Evolutionary conservation across 2,329 filamentous ascomycete species (phyloP).

Genomic region (Aspergillus hortae): DNA sequence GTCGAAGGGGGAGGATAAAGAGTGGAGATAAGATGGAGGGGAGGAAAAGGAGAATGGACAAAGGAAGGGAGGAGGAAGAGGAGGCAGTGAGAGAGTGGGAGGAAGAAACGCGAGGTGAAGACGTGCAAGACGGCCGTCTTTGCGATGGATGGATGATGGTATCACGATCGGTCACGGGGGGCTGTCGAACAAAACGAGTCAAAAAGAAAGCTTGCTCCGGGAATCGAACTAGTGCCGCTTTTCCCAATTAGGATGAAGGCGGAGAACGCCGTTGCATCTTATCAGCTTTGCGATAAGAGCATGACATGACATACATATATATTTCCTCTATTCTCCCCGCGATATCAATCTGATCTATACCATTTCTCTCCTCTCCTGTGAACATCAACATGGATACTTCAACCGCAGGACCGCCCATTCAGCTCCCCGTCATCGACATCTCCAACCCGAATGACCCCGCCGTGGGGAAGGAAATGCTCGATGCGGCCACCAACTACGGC

Average conservation of each 20-base stretch:
- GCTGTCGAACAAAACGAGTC: not conserved
- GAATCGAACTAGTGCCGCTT: no score
- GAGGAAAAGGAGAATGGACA: not conserved
- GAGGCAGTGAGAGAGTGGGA: not conserved
- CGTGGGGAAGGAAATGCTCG: conserved; percentile 67
- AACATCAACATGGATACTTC: conserved; percentile 10
- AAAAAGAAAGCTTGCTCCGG: not conserved
- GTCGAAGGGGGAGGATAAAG: conserved; percentile 3
- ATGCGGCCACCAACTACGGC: conserved; percentile 76
- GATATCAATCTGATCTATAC: not conserved
- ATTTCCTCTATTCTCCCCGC: not conserved
- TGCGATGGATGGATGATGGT: not conserved
- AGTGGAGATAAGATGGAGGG: conserved; percentile 1
- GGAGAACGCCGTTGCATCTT: no score
- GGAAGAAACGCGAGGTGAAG: not conserved
- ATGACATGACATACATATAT: no score
- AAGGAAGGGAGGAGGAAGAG: not conserved
- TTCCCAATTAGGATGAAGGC: no score
- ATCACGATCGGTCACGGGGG: not conserved
- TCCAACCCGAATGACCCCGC: conserved; percentile 55
- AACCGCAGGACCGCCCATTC: conserved; percentile 23
- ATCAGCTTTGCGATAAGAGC: no score
- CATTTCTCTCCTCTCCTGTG: not conserved
- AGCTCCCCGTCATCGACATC: conserved; percentile 81
- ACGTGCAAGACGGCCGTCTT: not conserved